A percentile compares a stretch with the other conserved stretches of the same genome.
Evolutionary conservation across 2,329 filamentous ascomycete genomes (phyloP).

Genomic region (Teratosphaeria zuluensis): DNA sequence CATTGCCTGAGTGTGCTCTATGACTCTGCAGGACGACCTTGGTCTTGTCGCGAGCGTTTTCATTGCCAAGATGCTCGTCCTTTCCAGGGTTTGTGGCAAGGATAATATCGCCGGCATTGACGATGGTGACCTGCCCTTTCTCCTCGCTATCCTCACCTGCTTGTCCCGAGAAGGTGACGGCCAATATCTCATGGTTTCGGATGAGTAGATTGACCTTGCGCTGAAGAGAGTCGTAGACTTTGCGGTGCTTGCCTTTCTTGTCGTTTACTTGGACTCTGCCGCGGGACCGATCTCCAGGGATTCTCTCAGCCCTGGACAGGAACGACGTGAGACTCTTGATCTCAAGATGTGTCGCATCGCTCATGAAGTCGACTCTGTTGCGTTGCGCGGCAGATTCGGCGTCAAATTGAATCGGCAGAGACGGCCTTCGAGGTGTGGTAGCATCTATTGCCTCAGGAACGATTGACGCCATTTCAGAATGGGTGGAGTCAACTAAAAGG

Average conservation of each 20-base stretch:
- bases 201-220: background rate
- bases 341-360: background rate
- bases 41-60: background rate
- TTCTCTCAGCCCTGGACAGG: background rate
- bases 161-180: background rate
- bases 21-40: background rate
- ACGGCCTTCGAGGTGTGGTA: too few relatives aligned
- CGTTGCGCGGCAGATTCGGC: too few relatives aligned
- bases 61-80: background rate
- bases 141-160: background rate
- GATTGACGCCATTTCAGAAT: too few relatives aligned
- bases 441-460: too few relatives aligned
- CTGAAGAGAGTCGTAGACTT: background rate
- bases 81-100: background rate
- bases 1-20: background rate
- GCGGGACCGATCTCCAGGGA: background rate
- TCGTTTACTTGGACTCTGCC: background rate
- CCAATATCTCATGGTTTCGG: background rate
- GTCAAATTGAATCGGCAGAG: too few relatives aligned
- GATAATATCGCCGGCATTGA: too few relatives aligned
- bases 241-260: background rate
- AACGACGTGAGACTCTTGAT: background rate
- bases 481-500: too few relatives aligned
- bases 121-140: background rate
- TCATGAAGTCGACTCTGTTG: background rate